These are phyloP conservation scores for Psilocybe cubensis DNA, from an alignment of 768 basidiomycete genomes.

Conservation along the genomic window DNA sequence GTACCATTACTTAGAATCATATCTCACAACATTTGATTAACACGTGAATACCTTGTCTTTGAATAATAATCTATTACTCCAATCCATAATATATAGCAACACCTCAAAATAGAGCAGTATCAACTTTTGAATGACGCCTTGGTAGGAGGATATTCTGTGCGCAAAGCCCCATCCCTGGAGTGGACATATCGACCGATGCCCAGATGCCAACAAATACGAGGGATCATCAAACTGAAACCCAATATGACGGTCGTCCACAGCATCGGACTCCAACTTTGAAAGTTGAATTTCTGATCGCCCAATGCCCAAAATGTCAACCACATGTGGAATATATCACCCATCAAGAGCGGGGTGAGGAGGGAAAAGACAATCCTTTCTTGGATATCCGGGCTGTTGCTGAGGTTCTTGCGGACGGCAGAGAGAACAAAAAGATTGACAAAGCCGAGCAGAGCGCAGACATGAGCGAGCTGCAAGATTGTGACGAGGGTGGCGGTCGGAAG, in stretches of 20 bases:
- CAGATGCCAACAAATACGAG: slow-evolving; percentile 73
- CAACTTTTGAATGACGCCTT: slow-evolving; percentile 6
- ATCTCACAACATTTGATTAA: slow-evolving; percentile 16
- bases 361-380: slow-evolving; percentile 75
- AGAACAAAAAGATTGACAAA: slow-evolving; percentile 72
- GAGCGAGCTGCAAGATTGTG: slow-evolving; percentile 74
- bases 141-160: slow-evolving; percentile 17
- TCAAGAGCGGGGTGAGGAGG: slow-evolving; percentile 66
- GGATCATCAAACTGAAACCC: slow-evolving; percentile 68
- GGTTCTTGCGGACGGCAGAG: slow-evolving; percentile 59
- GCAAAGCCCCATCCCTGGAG: slow-evolving; percentile 51
- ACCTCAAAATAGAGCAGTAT: not conserved
- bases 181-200: slow-evolving; percentile 78
- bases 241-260: slow-evolving; percentile 67
- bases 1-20: not conserved
- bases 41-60: slow-evolving; percentile 8
- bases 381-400: slow-evolving; percentile 58
- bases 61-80: slow-evolving; percentile 9
- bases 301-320: slow-evolving; percentile 74
- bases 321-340: slow-evolving; percentile 72
- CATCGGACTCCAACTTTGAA: slow-evolving; percentile 68
- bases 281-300: slow-evolving; percentile 68
- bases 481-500: slow-evolving; percentile 69
- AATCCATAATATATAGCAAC: not conserved
- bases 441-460: slow-evolving; percentile 77